Evolutionary conservation across 2,329 filamentous ascomycete genomes (phyloP), one percentile per base, ranked within the genome.

Genomic region (Seiridium unicorne): DNA sequence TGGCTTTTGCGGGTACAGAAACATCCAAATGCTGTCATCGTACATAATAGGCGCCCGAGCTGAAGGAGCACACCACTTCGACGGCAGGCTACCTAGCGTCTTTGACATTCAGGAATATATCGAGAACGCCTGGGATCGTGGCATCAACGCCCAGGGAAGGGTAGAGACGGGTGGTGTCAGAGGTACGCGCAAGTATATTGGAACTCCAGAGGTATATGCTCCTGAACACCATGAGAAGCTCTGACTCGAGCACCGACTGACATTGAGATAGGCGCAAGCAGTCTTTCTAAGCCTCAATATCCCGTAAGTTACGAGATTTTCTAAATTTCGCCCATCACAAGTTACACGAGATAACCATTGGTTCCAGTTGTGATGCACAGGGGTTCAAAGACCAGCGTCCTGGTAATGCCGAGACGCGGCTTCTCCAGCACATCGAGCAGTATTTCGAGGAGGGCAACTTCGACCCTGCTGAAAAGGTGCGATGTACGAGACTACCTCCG

Each of bases 151-250:
- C 3, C 82, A 87, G 49, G 92, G 90, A 3, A 84, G 91, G 40
- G 71, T 85, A 2, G 92, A 98, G 74, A 97, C 93, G 0, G 94
- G 94, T 2, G 92, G 93, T 1, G 90, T 98, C 64, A 86, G 81
- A 64, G 89, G 89, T n/a, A 97, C 93, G 0, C 86, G 95, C 62
- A 98, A 97, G 73, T 98, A 95, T 70, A 98, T 98, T 66, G 94
- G 94, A 13, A 97, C 94, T 1, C 88, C 92, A 7, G 94, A 98
- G 80, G 91, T 91, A 78, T 65, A 72, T 63, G 13, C 13, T 53
- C 31, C 47, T 47, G 26, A 18, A 40, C n/a, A 31, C 8, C 18
- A 26, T 26, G 18, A 26, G 18, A 26, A 26, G 18, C 18, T 26
- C 18, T 26, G 3, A 26, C 3, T 38, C 11, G 9, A 18, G 6